Conservation (phyloP, 108 stramenopile genomes). For the Cyclotella kingstonii region DNA sequence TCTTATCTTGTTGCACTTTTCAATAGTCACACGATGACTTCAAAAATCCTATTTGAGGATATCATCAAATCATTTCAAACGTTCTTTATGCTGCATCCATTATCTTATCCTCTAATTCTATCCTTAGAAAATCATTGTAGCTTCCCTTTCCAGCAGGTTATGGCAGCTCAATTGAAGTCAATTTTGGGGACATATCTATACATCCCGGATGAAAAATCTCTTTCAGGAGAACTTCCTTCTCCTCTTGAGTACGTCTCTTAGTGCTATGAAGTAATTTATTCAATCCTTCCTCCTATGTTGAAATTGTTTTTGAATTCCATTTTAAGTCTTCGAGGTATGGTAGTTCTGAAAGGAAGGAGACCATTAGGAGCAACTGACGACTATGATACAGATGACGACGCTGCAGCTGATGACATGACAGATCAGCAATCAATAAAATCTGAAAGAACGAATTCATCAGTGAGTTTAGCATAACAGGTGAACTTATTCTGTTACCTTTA, state of each 20-base stretch:
- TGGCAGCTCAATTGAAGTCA: slow-evolving; percentile 68
- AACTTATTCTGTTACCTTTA: too few relatives aligned
- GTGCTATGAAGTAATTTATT: background rate
- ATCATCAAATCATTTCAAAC: slow-evolving; percentile 68
- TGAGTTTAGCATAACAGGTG: too few relatives aligned
- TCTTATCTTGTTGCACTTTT: background rate
- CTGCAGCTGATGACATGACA: slow-evolving; percentile 45
- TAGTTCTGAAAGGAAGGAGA: slow-evolving; percentile 82
- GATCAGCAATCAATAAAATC: slow-evolving; percentile 32
- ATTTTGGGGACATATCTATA: slow-evolving; percentile 75
- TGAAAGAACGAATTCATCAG: slow-evolving; percentile 19
- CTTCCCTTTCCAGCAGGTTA: slow-evolving; percentile 76
- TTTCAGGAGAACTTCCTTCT: slow-evolving; percentile 59
- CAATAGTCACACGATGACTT: slow-evolving; percentile 84
- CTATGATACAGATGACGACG: slow-evolving; percentile 46
- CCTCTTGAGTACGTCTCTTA: slow-evolving; percentile 48
- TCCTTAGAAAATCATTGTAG: slow-evolving; percentile 97
- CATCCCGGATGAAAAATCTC: slow-evolving; percentile 64
- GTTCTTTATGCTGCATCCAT: slow-evolving; percentile 55
- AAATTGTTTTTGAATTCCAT: slow-evolving; percentile 51
- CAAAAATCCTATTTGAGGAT: slow-evolving; percentile 87
- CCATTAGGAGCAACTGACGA: slow-evolving; percentile 40
- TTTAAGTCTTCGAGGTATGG: slow-evolving; percentile 61
- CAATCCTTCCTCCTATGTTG: background rate
- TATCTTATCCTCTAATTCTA: slow-evolving; percentile 89